Conservation (phyloP, 768 basidiomycete genomes). For the Russula griseocarnosa region DNA sequence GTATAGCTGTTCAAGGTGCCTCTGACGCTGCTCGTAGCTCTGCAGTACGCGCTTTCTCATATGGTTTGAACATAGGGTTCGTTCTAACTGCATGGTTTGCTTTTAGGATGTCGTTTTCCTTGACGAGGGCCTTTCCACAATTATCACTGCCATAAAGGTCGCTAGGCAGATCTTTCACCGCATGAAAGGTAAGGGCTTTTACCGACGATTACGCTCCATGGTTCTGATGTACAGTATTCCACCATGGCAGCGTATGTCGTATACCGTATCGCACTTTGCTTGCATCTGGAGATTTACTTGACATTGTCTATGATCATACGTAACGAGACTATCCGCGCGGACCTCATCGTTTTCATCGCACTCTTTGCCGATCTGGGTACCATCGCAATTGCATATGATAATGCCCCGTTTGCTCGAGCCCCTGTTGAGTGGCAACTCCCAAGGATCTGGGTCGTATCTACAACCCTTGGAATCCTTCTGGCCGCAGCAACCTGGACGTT, state of each 20-base stretch:
- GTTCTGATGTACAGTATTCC: slow-evolving; percentile 32
- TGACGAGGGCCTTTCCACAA: slow-evolving; percentile 43
- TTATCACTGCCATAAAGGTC: slow-evolving; percentile 46
- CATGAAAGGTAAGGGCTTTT: slow-evolving; percentile 38
- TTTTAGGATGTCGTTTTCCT: slow-evolving; percentile 44
- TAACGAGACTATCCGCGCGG: slow-evolving; percentile 47
- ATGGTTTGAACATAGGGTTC: background rate
- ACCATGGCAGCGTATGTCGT: slow-evolving; percentile 45
- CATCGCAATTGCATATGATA: slow-evolving; percentile 48
- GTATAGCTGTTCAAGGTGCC: slow-evolving; percentile 44
- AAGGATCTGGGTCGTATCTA: slow-evolving; percentile 46
- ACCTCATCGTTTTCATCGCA: slow-evolving; percentile 44
- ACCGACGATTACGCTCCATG: no score
- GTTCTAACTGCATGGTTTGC: background rate
- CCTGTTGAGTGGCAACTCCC: slow-evolving; percentile 51
- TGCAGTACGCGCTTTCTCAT: slow-evolving; percentile 28
- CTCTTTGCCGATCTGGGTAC: slow-evolving; percentile 47
- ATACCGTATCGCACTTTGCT: slow-evolving; percentile 48
- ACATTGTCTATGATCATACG: slow-evolving; percentile 43
- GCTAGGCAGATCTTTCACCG: slow-evolving; percentile 50
- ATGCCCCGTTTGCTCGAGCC: slow-evolving; percentile 37
- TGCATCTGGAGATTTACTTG: slow-evolving; percentile 48
- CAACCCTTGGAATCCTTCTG: slow-evolving; percentile 35
- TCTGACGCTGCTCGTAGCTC: slow-evolving; percentile 42
- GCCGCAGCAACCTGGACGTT: slow-evolving; percentile 45